Evolutionary conservation across 2,329 filamentous ascomycete species (phyloP), one percentile per base, ranked within the genome.

Genomic region (Leptographium galeiforme): DNA sequence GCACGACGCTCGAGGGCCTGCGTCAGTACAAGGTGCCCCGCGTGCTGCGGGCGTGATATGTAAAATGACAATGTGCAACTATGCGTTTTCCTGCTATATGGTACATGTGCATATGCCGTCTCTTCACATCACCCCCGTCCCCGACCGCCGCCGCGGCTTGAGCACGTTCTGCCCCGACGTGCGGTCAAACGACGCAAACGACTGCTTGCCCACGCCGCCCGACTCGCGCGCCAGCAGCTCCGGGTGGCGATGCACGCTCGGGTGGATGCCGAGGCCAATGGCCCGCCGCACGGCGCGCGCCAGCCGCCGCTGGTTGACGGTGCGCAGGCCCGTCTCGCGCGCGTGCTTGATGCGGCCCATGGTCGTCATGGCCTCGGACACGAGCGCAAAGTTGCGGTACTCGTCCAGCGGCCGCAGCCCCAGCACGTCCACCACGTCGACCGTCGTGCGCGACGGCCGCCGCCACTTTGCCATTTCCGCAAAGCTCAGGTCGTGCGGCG

Each of bases 311-410:
- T 98, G 93, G 73, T 97, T 97, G 59, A 87, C 85, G 3, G 87
- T 86, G 54, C 88, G 79, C 57, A 98, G 73, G 14, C 88, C 89
- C 0, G 90, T 97, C 30, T 83, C 73, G 7, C 68, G 76, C n/a
- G 79, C 75, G 66, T 85, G 82, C 70, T 81, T 86, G 67, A 98
- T 96, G 56, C 89, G 81, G 50, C 91, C 93, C 71, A 88, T 87
- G 12, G 83, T 70, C 0, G 87, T 89, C 63, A 93, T 85, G 67
- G 86, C 96, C 67, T 96, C 89, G 36, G 86, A 86, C 69, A 97
- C 85, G 57, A 98, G 80, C 40, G 87, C 81, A 67, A 95, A 95
- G 70, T 98, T 98, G 77, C 89, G 89, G 70, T 97, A 98, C 70
- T 93, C 81, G 59, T 87, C 79, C 55, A 93, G 61, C 14, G 93